Percentiles rank a stretch among this genome's conserved stretches.
Conservation (phyloP, 78 protist genomes). For the Dictyostelium intermedium region DNA sequence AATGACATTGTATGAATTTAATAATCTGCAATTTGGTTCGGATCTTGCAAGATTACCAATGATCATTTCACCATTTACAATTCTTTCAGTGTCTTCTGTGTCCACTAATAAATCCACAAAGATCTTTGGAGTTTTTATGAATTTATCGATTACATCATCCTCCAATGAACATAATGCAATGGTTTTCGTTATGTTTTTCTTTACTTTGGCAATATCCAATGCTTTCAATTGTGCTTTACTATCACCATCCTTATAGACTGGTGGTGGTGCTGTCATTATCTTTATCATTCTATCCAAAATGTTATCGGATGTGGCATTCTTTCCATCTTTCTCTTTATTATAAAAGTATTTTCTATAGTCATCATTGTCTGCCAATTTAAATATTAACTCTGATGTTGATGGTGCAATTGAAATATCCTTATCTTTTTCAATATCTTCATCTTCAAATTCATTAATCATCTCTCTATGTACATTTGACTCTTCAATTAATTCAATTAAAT, state of each 20-base stretch:
- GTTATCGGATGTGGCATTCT: neutral
- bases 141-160: constrained; percentile 1
- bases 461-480: constrained; percentile 21
- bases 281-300: constrained; percentile 38
- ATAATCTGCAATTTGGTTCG: neutral
- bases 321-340: neutral
- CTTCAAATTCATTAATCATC: constrained; percentile 29
- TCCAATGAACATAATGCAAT: constrained; percentile 46
- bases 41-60: constrained; percentile 48
- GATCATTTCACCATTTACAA: constrained; percentile 39
- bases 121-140: constrained; percentile 10
- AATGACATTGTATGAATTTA: neutral
- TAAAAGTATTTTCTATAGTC: constrained; percentile 19
- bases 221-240: constrained; percentile 22
- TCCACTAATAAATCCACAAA: constrained; percentile 24
- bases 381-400: constrained; percentile 17
- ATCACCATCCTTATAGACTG: constrained; percentile 2
- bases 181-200: constrained; percentile 39
- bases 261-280: constrained; percentile 36
- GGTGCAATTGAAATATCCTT: constrained; percentile 57
- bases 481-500: constrained; percentile 37
- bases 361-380: constrained; percentile 42
- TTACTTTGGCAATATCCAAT: constrained; percentile 10
- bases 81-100: constrained; percentile 22
- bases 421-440: constrained; percentile 27